Evolutionary conservation across 768 basidiomycete species (phyloP).

Genomic region (Lactarius tabidus): DNA sequence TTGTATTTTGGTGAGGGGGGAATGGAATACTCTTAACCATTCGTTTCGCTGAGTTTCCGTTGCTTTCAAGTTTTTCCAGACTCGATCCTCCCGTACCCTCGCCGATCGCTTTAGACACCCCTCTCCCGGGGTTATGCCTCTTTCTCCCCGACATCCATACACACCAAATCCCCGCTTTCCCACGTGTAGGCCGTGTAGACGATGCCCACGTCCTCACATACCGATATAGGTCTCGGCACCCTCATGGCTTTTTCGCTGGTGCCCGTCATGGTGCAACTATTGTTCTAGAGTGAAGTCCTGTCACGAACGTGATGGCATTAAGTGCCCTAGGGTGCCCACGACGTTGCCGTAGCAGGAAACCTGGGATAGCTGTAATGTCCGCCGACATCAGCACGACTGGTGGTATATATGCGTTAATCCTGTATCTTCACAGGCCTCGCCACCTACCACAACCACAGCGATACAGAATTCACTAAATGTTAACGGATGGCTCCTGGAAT

Average conservation of each 20-base stretch:
- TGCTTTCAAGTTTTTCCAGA: neutral
- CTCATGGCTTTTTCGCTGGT: neutral
- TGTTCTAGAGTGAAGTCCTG: neutral
- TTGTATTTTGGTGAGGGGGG: neutral
- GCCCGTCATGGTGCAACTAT: neutral
- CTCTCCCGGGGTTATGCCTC: neutral
- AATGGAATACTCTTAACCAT: neutral
- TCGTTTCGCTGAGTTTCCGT: neutral
- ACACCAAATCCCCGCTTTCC: neutral
- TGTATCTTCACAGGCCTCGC: neutral
- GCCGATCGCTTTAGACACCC: neutral
- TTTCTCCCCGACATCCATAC: neutral
- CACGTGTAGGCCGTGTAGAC: neutral
- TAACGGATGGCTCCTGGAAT: neutral
- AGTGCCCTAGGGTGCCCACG: neutral
- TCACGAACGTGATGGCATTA: neutral
- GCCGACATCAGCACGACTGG: too few species aligned
- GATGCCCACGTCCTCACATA: neutral
- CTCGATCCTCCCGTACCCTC: neutral
- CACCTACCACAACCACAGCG: neutral
- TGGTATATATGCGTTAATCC: neutral
- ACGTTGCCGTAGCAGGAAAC: neutral
- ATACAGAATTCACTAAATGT: neutral
- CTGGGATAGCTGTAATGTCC: neutral
- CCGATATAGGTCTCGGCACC: neutral